These are phyloP conservation scores for Fusarium tjaetaba DNA, from an alignment of 2,329 filamentous ascomycete species.

Conservation along the genomic window DNA sequence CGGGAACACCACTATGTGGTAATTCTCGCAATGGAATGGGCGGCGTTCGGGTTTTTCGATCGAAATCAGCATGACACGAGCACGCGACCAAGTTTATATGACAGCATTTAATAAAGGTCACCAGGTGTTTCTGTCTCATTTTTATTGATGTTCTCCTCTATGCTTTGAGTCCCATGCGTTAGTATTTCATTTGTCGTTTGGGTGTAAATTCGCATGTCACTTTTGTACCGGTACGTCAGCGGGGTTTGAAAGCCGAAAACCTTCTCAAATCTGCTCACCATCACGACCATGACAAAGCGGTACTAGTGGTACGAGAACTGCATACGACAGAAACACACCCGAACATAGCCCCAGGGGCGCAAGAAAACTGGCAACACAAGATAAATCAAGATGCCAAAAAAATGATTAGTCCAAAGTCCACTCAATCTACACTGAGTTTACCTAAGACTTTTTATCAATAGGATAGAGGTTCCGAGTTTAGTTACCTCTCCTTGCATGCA, in stretches of 20 bases:
- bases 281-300: slow-evolving; percentile 9
- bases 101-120: not conserved
- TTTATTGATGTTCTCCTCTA: not conserved
- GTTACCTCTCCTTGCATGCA: not conserved
- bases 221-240: slow-evolving; percentile 50
- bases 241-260: slow-evolving; percentile 50
- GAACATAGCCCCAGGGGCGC: not conserved
- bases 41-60: not conserved
- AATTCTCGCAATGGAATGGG: not conserved
- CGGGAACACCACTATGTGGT: not conserved
- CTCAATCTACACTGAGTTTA: not conserved
- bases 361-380: not conserved
- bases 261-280: slow-evolving; percentile 63
- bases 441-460: not conserved
- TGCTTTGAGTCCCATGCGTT: not conserved
- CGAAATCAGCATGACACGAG: not conserved
- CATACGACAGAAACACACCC: not conserved
- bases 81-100: not conserved
- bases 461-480: not conserved
- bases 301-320: not conserved
- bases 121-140: not conserved
- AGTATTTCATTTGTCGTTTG: not conserved
- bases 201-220: slow-evolving; percentile 26
- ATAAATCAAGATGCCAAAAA: not conserved
- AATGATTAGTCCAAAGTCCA: not conserved